Evolutionary conservation across 2,329 filamentous ascomycete genomes (phyloP).

Genomic region (Xylaria hypoxylon): DNA sequence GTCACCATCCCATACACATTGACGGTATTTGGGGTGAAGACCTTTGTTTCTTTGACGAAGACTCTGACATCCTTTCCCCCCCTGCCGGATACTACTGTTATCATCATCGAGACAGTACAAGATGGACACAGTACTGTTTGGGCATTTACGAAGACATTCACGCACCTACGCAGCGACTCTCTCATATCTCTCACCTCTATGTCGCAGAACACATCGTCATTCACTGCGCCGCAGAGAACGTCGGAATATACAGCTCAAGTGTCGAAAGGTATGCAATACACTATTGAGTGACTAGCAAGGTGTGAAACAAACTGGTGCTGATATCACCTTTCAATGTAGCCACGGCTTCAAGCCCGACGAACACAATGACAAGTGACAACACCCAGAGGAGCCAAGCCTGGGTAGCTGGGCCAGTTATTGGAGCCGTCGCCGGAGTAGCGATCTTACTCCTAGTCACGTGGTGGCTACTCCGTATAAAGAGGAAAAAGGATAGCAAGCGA

Average conservation of each 20-base stretch:
- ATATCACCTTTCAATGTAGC: background rate
- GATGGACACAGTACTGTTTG: conserved; percentile 9
- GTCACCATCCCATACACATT: conserved; percentile 9
- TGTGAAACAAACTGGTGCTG: background rate
- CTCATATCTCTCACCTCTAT: too few species aligned
- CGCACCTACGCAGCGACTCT: background rate
- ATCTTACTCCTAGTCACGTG: background rate
- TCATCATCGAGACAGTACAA: background rate
- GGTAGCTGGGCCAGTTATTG: conserved; percentile 24
- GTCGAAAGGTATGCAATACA: conserved; percentile 1
- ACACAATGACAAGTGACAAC: background rate
- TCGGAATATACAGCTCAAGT: background rate
- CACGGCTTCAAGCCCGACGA: background rate
- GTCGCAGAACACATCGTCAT: background rate
- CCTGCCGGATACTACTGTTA: background rate
- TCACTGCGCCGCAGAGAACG: background rate
- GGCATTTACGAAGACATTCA: conserved; percentile 14
- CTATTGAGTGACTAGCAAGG: background rate
- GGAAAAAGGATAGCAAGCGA: background rate
- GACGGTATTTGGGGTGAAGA: background rate
- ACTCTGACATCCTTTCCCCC: background rate
- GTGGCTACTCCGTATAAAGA: background rate
- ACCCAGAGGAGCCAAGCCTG: conserved; percentile 7
- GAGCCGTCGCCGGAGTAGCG: background rate
- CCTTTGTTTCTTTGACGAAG: background rate